Evolutionary conservation across 2,329 filamentous ascomycete species (phyloP).

Genomic region (Escovopsis sp.): DNA sequence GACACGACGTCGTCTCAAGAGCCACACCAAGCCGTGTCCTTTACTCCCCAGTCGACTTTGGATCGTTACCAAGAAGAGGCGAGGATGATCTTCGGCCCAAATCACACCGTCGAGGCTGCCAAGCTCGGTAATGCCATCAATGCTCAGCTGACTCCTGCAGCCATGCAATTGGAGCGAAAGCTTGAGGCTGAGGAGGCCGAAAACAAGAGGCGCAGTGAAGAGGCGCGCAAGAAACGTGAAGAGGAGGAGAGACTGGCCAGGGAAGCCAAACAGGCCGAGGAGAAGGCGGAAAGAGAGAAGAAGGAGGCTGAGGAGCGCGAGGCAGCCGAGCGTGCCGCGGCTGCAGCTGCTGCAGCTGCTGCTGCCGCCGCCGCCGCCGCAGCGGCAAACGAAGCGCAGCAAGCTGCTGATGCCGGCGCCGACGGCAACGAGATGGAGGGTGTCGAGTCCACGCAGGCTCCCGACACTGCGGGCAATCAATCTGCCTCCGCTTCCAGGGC

Average conservation of each 20-base stretch:
- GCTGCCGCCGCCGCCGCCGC: conserved; percentile 45
- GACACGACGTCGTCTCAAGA: conserved; percentile 34
- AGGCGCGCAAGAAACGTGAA: conserved; percentile 46
- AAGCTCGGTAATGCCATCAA: conserved; percentile 55
- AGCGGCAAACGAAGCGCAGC: conserved; percentile 14
- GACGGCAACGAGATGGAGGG: conserved; percentile 50
- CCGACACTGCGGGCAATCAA: conserved; percentile 15
- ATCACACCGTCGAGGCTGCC: conserved; percentile 49
- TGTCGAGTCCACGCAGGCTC: conserved; percentile 41
- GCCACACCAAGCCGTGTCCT: conserved; percentile 61
- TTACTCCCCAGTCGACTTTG: conserved; percentile 55
- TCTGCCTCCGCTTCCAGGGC: conserved; percentile 10
- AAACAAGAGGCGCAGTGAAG: conserved; percentile 33
- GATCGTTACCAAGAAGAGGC: conserved; percentile 83
- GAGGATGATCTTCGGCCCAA: conserved; percentile 64
- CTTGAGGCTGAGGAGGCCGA: conserved; percentile 45
- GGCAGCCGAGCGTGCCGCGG: conserved; percentile 39
- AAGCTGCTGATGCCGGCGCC: conserved; percentile 1
- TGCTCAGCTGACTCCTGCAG: conserved; percentile 63
- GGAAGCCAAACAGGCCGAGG: conserved; percentile 60
- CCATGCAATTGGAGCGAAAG: conserved; percentile 67
- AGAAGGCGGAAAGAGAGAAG: conserved; percentile 50
- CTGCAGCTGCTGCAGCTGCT: conserved; percentile 41
- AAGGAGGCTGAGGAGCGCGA: conserved; percentile 58
- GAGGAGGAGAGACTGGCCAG: conserved; percentile 51